A percentile compares a stretch with the other conserved stretches of the same genome.
These are phyloP conservation scores for Rhodotorula babjevae DNA, from an alignment of 768 basidiomycete species.

Conservation along the genomic window DNA sequence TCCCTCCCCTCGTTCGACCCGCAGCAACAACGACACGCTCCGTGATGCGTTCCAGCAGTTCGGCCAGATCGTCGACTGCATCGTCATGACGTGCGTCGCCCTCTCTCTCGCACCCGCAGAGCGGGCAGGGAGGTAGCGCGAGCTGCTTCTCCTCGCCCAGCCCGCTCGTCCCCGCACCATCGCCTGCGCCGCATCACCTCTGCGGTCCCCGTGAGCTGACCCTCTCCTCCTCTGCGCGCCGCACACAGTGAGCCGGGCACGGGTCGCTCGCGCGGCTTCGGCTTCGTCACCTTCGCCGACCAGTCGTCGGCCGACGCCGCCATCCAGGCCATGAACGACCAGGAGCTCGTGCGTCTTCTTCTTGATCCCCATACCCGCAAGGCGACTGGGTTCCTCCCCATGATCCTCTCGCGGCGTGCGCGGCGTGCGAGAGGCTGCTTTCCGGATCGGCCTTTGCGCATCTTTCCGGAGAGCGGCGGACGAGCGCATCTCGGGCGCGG, in stretches of 20 bases:
- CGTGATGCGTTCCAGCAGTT: constrained; percentile 74
- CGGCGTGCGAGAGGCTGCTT: neutral
- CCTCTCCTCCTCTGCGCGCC: neutral
- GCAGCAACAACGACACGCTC: constrained; percentile 73
- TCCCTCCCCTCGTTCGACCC: neutral
- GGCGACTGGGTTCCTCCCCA: neutral
- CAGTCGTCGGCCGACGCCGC: constrained; percentile 86
- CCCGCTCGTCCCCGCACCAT: too few relatives aligned
- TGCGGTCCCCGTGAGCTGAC: neutral
- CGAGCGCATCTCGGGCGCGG: neutral
- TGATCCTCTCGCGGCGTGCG: neutral
- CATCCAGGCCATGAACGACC: constrained; percentile 74
- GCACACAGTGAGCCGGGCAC: constrained; percentile 73
- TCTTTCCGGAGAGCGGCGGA: constrained; percentile 5
- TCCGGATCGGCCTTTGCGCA: constrained; percentile 8
- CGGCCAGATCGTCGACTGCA: constrained; percentile 59
- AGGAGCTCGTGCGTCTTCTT: constrained; percentile 55
- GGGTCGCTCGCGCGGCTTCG: constrained; percentile 80
- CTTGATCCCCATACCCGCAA: neutral
- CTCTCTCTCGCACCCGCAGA: constrained; percentile 42
- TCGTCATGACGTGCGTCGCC: constrained; percentile 68
- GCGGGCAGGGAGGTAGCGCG: too few relatives aligned
- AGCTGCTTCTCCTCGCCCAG: too few relatives aligned
- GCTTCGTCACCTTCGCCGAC: constrained; percentile 86
- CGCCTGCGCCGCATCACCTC: too few relatives aligned